These are phyloP conservation scores for Paracamarosporium sp. DNA, from an alignment of 2,329 filamentous ascomycete species.

Conservation along the genomic window DNA sequence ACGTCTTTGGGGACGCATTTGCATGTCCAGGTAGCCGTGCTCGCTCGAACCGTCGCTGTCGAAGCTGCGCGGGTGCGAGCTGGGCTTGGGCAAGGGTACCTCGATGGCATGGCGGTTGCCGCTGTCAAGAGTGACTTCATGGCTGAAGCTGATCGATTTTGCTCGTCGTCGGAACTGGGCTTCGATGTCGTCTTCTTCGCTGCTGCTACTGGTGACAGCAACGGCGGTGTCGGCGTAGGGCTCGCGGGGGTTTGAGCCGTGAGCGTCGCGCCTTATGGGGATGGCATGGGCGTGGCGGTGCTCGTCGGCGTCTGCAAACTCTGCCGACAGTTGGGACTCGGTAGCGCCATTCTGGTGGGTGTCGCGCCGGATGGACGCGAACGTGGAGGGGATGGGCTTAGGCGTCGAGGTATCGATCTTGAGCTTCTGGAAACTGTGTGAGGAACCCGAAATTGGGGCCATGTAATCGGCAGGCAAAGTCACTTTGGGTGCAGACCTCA, in stretches of 20 bases:
- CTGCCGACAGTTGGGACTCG: constrained; percentile 28
- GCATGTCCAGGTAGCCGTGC: constrained; percentile 40
- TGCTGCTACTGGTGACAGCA: constrained; percentile 32
- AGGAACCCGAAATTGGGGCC: constrained; percentile 47
- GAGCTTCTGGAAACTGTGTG: constrained; percentile 52
- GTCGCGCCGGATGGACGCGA: constrained; percentile 43
- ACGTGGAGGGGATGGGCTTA: constrained; percentile 45
- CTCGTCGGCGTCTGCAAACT: constrained; percentile 25
- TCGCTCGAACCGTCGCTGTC: constrained; percentile 41
- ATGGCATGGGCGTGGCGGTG: constrained; percentile 25
- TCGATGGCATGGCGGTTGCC: constrained; percentile 47
- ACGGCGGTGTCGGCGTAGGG: constrained; percentile 26
- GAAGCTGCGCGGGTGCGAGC: constrained; percentile 22
- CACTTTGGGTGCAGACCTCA: constrained; percentile 44
- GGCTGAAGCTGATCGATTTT: constrained; percentile 50
- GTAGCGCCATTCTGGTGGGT: constrained; percentile 29
- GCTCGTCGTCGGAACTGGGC: constrained; percentile 40
- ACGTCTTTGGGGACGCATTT: constrained; percentile 28
- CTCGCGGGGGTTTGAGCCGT: constrained; percentile 22
- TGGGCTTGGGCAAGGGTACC: constrained; percentile 44
- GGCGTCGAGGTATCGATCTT: constrained; percentile 47
- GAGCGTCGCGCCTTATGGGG: constrained; percentile 22
- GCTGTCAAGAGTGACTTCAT: constrained; percentile 48
- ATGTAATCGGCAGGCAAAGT: constrained; percentile 40
- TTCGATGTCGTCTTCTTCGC: constrained; percentile 35